Evolutionary conservation across 2,329 filamentous ascomycete species (phyloP), one percentile per base, ranked within the genome.

Genomic region (Cyclaneusma minus): DNA sequence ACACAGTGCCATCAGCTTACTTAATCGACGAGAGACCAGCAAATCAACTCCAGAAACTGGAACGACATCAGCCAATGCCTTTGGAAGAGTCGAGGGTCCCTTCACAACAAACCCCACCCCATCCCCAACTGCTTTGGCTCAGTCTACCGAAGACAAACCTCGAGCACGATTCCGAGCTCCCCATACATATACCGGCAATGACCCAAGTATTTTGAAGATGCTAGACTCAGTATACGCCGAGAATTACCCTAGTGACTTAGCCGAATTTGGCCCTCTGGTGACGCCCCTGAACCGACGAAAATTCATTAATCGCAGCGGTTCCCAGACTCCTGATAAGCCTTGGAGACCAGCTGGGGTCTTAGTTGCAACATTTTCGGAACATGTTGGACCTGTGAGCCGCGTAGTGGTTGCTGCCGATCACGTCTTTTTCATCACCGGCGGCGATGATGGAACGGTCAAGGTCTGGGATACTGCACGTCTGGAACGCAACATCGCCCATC

Each of bases 381-480:
- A 98, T 45, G 73, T 64, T 15, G 82, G 72, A 1, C 68, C 81
- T 6, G 70, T 95, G 36, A 93, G 79, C 43, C 71, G 85, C 7
- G 69, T 95, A 7, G 61, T 79, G 3, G 69, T 83, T 6, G 76
- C 89, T 2, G 83, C 87, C 1, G 89, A 98, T 44, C 87, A 98
- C 47, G 58, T 75, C 4, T 98, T 98, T 54, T 98, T 98, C 50
- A 65, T 94, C 30, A 95, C 89, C 1, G 87, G 75, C 5, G 87
- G 85, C 7, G 82, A 93, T 42, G 89, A 98, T 50, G 82, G 89
- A 3, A 72, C 68, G 5, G 81, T 94, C 30, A 92, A 82, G 44
- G 66, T 98, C 4, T 98, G 89, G 89, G 89, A 98, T 52, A 78
- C 83, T 14, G 74, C 73, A 14, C 68, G 89, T 13, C 62, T 98